These are phyloP conservation scores for Xylaria longipes DNA, from an alignment of 495 filamentous ascomycete genomes.

Conservation along the genomic window DNA sequence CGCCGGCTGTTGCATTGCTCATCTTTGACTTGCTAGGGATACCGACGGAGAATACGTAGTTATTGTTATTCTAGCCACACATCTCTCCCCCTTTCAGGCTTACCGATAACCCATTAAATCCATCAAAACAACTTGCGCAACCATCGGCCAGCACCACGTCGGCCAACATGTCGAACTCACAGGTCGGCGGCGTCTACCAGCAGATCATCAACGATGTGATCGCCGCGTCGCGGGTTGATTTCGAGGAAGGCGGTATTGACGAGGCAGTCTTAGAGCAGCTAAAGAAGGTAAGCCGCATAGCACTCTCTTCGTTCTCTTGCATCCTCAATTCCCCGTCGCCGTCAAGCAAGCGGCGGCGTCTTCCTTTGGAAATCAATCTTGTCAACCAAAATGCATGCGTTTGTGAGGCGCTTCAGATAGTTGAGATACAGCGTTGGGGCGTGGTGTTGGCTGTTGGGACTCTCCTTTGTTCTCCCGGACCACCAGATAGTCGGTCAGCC, in stretches of 20 bases:
- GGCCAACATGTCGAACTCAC: slow-evolving; percentile 57
- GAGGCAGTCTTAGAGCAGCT: slow-evolving; percentile 83
- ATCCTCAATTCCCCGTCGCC: slow-evolving; percentile 6
- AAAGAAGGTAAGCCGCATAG: slow-evolving; percentile 68
- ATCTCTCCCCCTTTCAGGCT: not conserved
- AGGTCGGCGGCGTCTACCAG: slow-evolving; percentile 78
- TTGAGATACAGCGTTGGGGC: slow-evolving; percentile 8
- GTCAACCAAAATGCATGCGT: not conserved
- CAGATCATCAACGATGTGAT: slow-evolving; percentile 92
- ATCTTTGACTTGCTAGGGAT: not conserved
- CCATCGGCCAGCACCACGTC: not conserved
- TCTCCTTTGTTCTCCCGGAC: slow-evolving; percentile 16
- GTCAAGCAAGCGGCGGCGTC: not conserved
- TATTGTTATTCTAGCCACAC: not conserved
- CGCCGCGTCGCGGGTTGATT: slow-evolving; percentile 85
- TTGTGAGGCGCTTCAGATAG: not conserved
- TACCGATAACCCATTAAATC: not conserved
- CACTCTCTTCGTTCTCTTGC: slow-evolving; percentile 37
- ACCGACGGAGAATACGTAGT: slow-evolving; percentile 14
- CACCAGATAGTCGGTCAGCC: slow-evolving; percentile 27
- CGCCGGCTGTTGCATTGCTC: not conserved
- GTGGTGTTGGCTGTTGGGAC: slow-evolving; percentile 15
- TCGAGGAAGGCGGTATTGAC: slow-evolving; percentile 95
- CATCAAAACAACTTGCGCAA: not conserved
- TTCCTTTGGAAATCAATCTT: not conserved